A percentile compares a stretch with the other conserved stretches of the same genome.
These are phyloP conservation scores for Sphaerobolus stellatus DNA, from an alignment of 1,284 basidiomycete genomes.

Conservation along the genomic window DNA sequence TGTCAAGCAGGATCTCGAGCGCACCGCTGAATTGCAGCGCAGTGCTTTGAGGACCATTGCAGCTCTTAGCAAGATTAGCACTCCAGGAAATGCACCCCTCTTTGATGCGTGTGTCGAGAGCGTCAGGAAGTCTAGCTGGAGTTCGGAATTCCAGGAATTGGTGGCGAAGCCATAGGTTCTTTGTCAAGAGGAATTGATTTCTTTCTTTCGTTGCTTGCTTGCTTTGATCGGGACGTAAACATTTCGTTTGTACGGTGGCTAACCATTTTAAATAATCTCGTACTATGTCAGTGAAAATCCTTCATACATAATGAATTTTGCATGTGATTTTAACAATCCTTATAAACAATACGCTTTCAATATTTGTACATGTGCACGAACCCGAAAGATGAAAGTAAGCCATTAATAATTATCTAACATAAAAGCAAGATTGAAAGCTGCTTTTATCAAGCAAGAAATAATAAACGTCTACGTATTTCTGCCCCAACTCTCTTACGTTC, in stretches of 20 bases:
- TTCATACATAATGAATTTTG: too few species aligned
- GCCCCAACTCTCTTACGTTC: constrained; percentile 55
- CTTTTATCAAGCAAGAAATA: constrained; percentile 16
- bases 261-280: too few species aligned
- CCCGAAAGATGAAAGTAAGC: too few species aligned
- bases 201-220: too few species aligned
- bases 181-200: neutral
- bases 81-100: constrained; percentile 45
- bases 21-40: constrained; percentile 87
- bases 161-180: constrained; percentile 6
- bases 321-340: too few species aligned
- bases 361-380: too few species aligned
- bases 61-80: constrained; percentile 73
- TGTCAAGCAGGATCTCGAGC: constrained; percentile 96
- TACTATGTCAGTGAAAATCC: too few species aligned
- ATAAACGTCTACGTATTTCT: constrained; percentile 49
- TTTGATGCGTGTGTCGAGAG: constrained; percentile 79
- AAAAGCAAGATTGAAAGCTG: neutral
- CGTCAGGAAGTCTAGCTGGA: constrained; percentile 65
- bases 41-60: constrained; percentile 84
- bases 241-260: too few species aligned
- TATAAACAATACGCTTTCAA: too few species aligned
- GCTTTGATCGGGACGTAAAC: too few species aligned
- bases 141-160: constrained; percentile 65
- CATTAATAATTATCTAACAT: neutral